phyloP scores from a whole-genome alignment of 1,139 yeast species.

The Taphrina communis region DNA sequence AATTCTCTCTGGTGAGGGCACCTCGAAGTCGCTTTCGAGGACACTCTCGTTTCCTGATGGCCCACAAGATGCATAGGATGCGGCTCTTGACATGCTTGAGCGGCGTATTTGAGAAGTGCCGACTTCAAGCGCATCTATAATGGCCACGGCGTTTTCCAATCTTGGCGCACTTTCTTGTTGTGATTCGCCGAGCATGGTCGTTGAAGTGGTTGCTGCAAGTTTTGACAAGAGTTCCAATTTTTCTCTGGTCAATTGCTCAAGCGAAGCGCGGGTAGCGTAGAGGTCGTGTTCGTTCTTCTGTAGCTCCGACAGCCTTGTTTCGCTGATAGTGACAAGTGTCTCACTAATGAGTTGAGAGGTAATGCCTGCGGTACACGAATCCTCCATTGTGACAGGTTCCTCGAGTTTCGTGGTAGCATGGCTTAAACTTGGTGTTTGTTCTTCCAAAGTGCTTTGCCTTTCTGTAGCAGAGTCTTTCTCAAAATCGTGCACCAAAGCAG shows the following conservation, averaged over 20 bases:
- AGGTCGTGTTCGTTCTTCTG: slow-evolving; percentile 12
- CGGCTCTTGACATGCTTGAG: neutral
- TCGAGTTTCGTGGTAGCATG: neutral
- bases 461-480: no score
- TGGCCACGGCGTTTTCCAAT: neutral
- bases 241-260: slow-evolving; percentile 8
- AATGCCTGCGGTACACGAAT: neutral
- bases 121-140: neutral
- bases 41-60: slow-evolving; percentile 7
- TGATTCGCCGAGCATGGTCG: neutral
- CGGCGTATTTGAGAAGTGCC: no score
- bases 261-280: neutral
- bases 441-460: neutral
- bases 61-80: slow-evolving; percentile 1
- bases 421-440: neutral
- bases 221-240: neutral
- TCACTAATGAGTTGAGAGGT: neutral
- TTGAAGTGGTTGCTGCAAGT: slow-evolving; percentile 13
- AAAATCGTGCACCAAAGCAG: no score
- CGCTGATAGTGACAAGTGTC: neutral
- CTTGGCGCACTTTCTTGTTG: neutral
- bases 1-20: slow-evolving; percentile 17
- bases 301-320: slow-evolving; percentile 1
- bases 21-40: slow-evolving; percentile 3
- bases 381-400: neutral